A percentile compares a stretch with the other conserved stretches of the same genome.
phyloP scores from a whole-genome alignment of 208 protist species.

The Crithidia sp. region DNA sequence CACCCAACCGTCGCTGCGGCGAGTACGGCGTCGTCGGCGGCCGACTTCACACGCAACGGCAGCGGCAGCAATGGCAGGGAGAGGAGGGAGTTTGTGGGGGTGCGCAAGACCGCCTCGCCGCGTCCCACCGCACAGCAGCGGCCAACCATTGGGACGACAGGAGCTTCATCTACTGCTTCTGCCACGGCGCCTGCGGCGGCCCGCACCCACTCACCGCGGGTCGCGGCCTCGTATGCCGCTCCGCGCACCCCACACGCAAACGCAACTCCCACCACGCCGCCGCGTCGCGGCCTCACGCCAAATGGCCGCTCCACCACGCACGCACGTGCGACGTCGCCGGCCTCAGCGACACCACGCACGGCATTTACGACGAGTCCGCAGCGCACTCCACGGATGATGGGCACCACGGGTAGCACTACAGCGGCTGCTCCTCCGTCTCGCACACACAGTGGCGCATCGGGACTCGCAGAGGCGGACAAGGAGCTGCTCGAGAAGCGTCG shows the following conservation, averaged over 20 bases:
- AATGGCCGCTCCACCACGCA: neutral
- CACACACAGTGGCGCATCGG: neutral
- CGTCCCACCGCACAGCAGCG: neutral
- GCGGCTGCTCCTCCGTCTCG: neutral
- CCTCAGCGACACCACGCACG: constrained; percentile 5
- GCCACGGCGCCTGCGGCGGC: neutral
- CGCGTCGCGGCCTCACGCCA: neutral
- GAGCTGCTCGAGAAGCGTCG: constrained; percentile 39
- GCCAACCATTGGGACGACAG: too few relatives aligned
- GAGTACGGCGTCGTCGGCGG: neutral
- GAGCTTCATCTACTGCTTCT: neutral
- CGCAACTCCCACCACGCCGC: neutral
- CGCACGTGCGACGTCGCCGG: neutral
- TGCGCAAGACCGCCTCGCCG: neutral
- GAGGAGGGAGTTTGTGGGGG: neutral
- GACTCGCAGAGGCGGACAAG: constrained; percentile 21
- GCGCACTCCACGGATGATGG: neutral
- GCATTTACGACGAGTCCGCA: neutral
- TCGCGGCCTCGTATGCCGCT: neutral
- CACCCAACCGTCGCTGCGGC: neutral
- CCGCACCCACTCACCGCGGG: constrained; percentile 1
- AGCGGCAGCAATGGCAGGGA: neutral
- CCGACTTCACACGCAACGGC: neutral
- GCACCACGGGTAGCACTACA: neutral
- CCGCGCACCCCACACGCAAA: neutral